phyloP scores from a whole-genome alignment of 768 basidiomycete species.

The Panaeolus cyanescens region DNA sequence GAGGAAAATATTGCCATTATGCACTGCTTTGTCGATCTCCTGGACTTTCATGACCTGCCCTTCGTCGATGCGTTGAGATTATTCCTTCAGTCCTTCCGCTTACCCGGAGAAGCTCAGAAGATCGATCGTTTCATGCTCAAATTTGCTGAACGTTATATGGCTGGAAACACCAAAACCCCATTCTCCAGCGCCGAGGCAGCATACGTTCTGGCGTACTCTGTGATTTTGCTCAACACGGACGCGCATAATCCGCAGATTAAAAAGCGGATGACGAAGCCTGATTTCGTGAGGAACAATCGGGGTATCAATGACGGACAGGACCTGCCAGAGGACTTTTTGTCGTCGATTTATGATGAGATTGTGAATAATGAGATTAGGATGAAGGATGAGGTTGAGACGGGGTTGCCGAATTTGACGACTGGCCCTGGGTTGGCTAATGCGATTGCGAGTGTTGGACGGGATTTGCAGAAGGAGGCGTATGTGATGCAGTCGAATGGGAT shows the following conservation, averaged over 20 bases:
- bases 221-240: slow-evolving; percentile 96
- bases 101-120: slow-evolving; percentile 97
- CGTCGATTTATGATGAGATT: slow-evolving; percentile 87
- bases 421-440: slow-evolving; percentile 80
- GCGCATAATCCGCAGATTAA: slow-evolving; percentile 95
- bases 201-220: slow-evolving; percentile 94
- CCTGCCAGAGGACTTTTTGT: slow-evolving; percentile 84
- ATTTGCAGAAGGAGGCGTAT: slow-evolving; percentile 95
- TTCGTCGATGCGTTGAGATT: slow-evolving; percentile 90
- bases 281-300: slow-evolving; percentile 93
- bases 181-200: slow-evolving; percentile 97
- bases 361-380: slow-evolving; percentile 92
- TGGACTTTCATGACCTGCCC: slow-evolving; percentile 79
- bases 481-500: slow-evolving; percentile 94
- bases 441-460: slow-evolving; percentile 87
- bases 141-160: slow-evolving; percentile 96
- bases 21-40: slow-evolving; percentile 95
- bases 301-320: slow-evolving; percentile 93
- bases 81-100: slow-evolving; percentile 93
- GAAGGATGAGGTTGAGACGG: slow-evolving; percentile 93
- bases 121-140: slow-evolving; percentile 99
- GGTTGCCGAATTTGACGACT: slow-evolving; percentile 39
- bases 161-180: slow-evolving; percentile 77
- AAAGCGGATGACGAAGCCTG: slow-evolving; percentile 88
- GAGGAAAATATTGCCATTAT: slow-evolving; percentile 89